Evolutionary conservation across 257 asterid genomes (phyloP).

Genomic region (Solanum piurae): DNA sequence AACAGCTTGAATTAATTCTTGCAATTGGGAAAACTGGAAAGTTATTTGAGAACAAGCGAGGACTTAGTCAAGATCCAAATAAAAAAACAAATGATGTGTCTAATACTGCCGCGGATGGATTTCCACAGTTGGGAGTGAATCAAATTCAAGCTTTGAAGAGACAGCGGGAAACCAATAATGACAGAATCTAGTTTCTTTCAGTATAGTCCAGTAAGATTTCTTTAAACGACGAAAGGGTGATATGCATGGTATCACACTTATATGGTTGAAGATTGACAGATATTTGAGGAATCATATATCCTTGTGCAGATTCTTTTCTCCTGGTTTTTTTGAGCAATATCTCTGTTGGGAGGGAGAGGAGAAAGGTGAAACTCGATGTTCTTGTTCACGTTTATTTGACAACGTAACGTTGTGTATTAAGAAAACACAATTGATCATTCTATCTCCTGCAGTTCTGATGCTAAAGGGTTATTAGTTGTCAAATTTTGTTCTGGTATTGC

Average conservation of each 20-base stretch:
- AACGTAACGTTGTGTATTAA: not conserved
- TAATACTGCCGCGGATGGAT: conserved; percentile 10
- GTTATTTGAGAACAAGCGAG: conserved; percentile 20
- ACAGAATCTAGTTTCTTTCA: conserved; percentile 15
- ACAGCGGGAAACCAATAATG: conserved; percentile 28
- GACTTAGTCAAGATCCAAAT: not conserved
- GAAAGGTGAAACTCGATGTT: not conserved
- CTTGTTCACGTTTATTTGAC: not conserved
- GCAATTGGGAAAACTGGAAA: conserved; percentile 34
- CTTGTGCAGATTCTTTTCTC: not conserved
- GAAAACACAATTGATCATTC: not conserved
- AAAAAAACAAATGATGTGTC: not conserved
- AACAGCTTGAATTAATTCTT: conserved; percentile 67
- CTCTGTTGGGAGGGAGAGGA: not conserved
- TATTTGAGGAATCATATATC: not conserved
- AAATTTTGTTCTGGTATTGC: not conserved
- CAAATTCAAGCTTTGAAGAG: conserved; percentile 18
- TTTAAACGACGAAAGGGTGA: not conserved
- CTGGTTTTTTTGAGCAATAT: not conserved
- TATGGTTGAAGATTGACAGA: not conserved
- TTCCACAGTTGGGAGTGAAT: conserved; percentile 16
- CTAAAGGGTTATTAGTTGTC: not conserved
- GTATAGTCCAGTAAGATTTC: not conserved
- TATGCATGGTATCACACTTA: not conserved
- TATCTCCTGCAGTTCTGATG: not conserved